Evolutionary conservation across 495 filamentous ascomycete species (phyloP), one percentile per base, ranked within the genome.

Genomic region (Xylaria palmicola): DNA sequence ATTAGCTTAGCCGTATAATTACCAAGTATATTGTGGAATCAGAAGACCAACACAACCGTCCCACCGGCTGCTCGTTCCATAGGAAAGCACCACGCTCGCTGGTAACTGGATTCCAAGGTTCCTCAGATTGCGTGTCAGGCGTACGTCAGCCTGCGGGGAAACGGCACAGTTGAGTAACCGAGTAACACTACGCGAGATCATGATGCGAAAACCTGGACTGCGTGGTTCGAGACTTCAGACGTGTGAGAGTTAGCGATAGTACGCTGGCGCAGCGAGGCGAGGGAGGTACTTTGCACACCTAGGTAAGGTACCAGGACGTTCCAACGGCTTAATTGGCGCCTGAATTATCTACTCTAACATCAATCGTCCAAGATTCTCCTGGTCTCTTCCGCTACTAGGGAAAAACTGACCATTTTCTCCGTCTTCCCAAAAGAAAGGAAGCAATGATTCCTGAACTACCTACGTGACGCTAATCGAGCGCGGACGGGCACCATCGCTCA

Each of bases 21-120:
- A n/a, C n/a, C n/a, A n/a, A n/a, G n/a, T 55, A 54, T 54, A 40
- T 12, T 54, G 34, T 32, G 10, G 50, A 54, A 34, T 22, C 10
- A 26, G 17, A 15, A n/a, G 26, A 41, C 30, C 6, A 12, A 4
- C 15, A 29, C 29, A 22, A 29, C 20, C 20, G 8, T n/a, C 41
- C 36, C 22, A 24, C 36, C 22, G 36, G 22, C 17, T 37, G 32
- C 12, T 20, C 22, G 17, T 41, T 30, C n/a, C 32, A n/a, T 27
- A 10, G 24, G 41, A 20, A 24, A n/a, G 34, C 6, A 26, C 32
- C 32, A 26, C 4, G 13, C 37, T 39, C 22, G 20, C n/a, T 39
- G 22, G 19, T 24, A 8, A 40, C 36, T 55, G 22, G 36, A 41
- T 4, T 29, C 22, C 7, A 39, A n/a, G 12, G 27, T 41, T 10